Evolutionary conservation across 352 stramenopile genomes (phyloP), one percentile per base, ranked within the genome.

Genomic region (Phytophthora citricola): DNA sequence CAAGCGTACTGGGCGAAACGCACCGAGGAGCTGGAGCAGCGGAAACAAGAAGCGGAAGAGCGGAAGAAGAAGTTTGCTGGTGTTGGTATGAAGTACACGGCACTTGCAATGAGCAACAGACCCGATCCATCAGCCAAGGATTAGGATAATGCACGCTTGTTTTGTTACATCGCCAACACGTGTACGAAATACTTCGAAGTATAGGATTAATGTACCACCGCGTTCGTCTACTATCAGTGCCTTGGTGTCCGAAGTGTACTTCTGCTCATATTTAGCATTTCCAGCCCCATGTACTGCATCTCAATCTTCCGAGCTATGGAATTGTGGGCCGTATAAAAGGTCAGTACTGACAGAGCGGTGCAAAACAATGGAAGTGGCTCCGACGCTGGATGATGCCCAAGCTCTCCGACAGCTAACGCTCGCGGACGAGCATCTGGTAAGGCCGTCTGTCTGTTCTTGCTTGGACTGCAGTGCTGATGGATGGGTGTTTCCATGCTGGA

Each of bases 31-130:
- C 72, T 94, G 4, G 82, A 93, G 61, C 73, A 92, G 31, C 79
- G 84, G 15, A 90, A 93, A 57, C 63, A 72, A 46, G 83, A 93
- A 51, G 85, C 87, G 12, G 85, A 93, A 55, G 85, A 92, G 53
- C 73, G 83, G 29, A 94, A 94, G 66, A 91, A 92, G 52, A 76
- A 89, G 58, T 91, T 92, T 52, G 72, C 79, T 6, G 72, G 76
- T 27, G 75, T 72, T 5, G 87, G 87, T 5, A 90, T 93, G 78
- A 94, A 92, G 63, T 94, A 93, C 68, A 94, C 87, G 2, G 87
- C 87, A 5, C 73, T 92, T 32, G 87, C 87, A 36, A 90, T 94
- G 76, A 78, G 66, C 22, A 93, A 86, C 64, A 85, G 85, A 22
- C 57, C 79, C 11, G 48, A 63, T 38, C 29, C 54, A 10, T 61